Conservation (phyloP, 1,284 basidiomycete species). For the Cryptococcus jaspeensis region DNA sequence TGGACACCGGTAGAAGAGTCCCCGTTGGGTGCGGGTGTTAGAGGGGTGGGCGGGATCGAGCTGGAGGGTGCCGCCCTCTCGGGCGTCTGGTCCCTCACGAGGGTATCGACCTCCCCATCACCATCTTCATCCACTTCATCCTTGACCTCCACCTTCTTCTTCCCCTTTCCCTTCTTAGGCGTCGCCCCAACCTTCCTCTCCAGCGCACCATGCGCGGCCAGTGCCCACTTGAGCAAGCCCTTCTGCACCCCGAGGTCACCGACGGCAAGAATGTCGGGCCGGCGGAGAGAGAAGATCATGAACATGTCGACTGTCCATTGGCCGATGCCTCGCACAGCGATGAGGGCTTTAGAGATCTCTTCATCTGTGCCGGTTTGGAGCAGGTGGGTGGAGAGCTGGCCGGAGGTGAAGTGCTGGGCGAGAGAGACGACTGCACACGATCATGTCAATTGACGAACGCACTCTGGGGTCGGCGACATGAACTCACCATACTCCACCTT, state of each 20-base stretch:
- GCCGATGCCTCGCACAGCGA: constrained; percentile 76
- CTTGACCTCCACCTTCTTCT: constrained; percentile 10
- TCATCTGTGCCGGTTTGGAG: constrained; percentile 69
- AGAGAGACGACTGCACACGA: constrained; percentile 65
- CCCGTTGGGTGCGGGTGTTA: constrained; percentile 14
- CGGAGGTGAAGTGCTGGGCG: constrained; percentile 72
- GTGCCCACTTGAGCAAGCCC: constrained; percentile 71
- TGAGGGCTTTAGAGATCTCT: constrained; percentile 69
- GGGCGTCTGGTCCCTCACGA: constrained; percentile 10
- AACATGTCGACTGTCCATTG: constrained; percentile 76
- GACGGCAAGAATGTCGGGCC: constrained; percentile 77
- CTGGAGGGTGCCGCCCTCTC: constrained; percentile 7
- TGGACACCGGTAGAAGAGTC: background rate
- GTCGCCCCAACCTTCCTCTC: constrained; percentile 15
- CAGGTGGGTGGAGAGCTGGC: constrained; percentile 68
- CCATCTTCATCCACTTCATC: constrained; percentile 18
- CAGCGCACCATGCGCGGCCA: constrained; percentile 60
- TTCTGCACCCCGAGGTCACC: constrained; percentile 81
- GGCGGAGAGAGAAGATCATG: constrained; percentile 76
- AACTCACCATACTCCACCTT: constrained; percentile 80
- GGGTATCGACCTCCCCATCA: constrained; percentile 27
- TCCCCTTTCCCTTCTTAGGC: constrained; percentile 56
- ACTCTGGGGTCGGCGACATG: background rate
- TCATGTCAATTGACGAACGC: background rate
- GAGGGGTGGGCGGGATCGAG: constrained; percentile 25